Evolutionary conservation across 441 rosid genomes (phyloP).

Genomic region (Metrosideros polymorpha): DNA sequence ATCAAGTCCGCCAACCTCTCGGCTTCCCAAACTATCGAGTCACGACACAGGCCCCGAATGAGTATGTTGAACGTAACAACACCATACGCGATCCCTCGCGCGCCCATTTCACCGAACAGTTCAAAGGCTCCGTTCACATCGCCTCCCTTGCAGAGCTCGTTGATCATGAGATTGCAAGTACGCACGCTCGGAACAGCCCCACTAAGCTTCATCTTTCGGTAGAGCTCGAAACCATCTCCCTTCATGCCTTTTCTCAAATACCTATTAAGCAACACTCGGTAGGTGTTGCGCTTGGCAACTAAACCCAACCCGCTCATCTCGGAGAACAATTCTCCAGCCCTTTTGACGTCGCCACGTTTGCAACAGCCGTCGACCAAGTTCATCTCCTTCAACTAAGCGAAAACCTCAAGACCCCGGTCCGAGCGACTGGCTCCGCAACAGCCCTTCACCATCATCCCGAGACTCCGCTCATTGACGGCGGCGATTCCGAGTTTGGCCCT

Average conservation of each 20-base stretch:
- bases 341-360: conserved; percentile 47
- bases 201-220: conserved; percentile 49
- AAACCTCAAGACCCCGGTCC: conserved; percentile 33
- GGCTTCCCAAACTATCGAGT: conserved; percentile 36
- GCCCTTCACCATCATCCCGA: conserved; percentile 61
- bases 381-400: conserved; percentile 30
- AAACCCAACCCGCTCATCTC: conserved; percentile 47
- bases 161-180: no score
- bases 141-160: conserved; percentile 39
- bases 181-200: conserved; percentile 48
- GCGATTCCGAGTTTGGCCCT: conserved; percentile 13
- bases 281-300: no score
- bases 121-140: conserved; percentile 26
- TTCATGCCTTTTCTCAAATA: conserved; percentile 42
- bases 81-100: conserved; percentile 44
- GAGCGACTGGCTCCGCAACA: conserved; percentile 52
- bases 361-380: conserved; percentile 79
- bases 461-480: conserved; percentile 63
- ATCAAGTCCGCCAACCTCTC: conserved; percentile 36
- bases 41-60: conserved; percentile 44
- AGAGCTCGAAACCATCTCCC: conserved; percentile 49
- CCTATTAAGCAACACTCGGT: conserved; percentile 60
- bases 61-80: conserved; percentile 58
- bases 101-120: conserved; percentile 68
- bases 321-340: conserved; percentile 39